A percentile compares a stretch with the other conserved stretches of the same genome.
These are phyloP conservation scores for Collybia sp. DNA, from an alignment of 768 basidiomycete species.

Conservation along the genomic window DNA sequence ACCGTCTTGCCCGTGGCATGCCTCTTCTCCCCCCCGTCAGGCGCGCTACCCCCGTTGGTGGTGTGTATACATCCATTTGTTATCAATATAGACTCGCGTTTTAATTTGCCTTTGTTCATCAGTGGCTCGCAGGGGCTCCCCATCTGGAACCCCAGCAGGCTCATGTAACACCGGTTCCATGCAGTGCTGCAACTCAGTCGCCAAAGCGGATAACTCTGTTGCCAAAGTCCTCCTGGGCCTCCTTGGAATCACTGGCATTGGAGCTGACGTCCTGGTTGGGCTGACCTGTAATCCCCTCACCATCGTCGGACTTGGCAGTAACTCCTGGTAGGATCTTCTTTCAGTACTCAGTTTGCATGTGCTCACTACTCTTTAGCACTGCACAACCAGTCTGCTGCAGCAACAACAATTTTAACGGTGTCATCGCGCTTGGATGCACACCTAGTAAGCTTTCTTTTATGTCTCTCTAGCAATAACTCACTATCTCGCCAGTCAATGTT, in stretches of 20 bases:
- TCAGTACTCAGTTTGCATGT: neutral
- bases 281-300: constrained; percentile 29
- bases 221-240: constrained; percentile 18
- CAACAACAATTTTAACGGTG: constrained; percentile 37
- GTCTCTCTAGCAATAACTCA: neutral
- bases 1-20: constrained; percentile 49
- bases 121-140: constrained; percentile 30
- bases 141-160: constrained; percentile 26
- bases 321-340: constrained; percentile 22
- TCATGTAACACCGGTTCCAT: constrained; percentile 37
- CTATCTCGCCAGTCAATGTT: neutral
- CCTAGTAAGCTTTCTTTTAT: constrained; percentile 26
- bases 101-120: neutral
- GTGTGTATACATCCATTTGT: constrained; percentile 21
- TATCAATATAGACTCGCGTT: neutral
- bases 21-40: constrained; percentile 41
- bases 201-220: constrained; percentile 7
- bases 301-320: constrained; percentile 24
- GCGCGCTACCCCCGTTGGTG: constrained; percentile 24
- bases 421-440: constrained; percentile 37
- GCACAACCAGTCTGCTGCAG: constrained; percentile 42
- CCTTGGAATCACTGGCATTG: constrained; percentile 21
- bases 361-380: constrained; percentile 16
- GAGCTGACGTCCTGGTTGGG: constrained; percentile 20
- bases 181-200: constrained; percentile 37